These are phyloP conservation scores for Neospermospora avenae DNA, from an alignment of 2,329 filamentous ascomycete genomes.

Conservation along the genomic window DNA sequence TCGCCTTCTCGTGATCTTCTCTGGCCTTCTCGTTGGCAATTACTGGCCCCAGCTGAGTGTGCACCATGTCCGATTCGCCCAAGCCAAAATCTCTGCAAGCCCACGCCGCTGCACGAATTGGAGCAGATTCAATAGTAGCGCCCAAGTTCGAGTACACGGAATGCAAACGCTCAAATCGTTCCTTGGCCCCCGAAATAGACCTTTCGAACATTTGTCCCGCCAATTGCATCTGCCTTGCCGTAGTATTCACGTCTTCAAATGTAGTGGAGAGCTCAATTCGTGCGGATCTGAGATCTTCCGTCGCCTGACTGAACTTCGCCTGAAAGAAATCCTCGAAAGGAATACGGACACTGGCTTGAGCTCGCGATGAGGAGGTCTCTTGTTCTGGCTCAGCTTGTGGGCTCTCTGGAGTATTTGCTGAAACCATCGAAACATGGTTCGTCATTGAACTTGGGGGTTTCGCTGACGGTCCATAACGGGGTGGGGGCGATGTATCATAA, in stretches of 20 bases:
- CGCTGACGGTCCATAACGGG: background rate
- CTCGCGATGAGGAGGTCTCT: background rate
- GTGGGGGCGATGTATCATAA: background rate
- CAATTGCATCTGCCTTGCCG: background rate
- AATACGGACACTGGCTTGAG: background rate
- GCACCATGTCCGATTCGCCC: background rate
- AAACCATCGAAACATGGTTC: background rate
- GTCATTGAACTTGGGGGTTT: background rate
- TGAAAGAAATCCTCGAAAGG: background rate
- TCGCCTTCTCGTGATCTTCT: background rate
- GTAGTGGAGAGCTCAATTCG: background rate
- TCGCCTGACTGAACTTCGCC: background rate
- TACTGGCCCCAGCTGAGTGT: background rate
- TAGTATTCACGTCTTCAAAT: background rate
- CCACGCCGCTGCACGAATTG: background rate
- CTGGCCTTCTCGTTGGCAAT: background rate
- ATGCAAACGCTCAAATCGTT: background rate
- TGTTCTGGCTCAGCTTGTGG: background rate
- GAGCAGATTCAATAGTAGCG: background rate
- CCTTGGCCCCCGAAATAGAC: background rate
- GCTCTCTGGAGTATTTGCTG: background rate
- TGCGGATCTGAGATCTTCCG: background rate
- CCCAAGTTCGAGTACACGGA: background rate
- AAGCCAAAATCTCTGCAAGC: background rate
- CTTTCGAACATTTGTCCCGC: background rate